These are phyloP conservation scores for Tulasnella sp. DNA, from an alignment of 768 basidiomycete genomes.

Conservation along the genomic window DNA sequence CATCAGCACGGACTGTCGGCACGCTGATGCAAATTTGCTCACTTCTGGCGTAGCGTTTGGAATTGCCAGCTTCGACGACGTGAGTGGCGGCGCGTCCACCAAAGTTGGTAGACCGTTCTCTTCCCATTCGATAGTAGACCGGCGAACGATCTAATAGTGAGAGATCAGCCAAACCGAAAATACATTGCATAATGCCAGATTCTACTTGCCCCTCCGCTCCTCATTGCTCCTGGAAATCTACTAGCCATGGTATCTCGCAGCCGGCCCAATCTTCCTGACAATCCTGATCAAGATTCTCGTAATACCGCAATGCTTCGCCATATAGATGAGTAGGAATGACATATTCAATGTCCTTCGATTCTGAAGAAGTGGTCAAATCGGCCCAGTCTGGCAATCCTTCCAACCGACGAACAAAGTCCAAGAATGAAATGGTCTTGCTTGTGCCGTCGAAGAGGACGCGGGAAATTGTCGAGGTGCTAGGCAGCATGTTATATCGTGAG, in stretches of 20 bases:
- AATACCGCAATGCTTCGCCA: neutral
- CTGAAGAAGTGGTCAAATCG: neutral
- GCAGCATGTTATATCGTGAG: neutral
- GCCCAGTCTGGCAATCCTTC: neutral
- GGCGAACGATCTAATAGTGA: neutral
- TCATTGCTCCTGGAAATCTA: neutral
- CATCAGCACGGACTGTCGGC: neutral
- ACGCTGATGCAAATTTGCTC: neutral
- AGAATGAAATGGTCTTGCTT: neutral
- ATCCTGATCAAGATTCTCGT: neutral
- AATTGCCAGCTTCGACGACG: neutral
- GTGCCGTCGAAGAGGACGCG: neutral
- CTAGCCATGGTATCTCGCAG: neutral
- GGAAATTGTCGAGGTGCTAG: neutral
- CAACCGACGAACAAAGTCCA: neutral
- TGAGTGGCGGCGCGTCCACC: neutral
- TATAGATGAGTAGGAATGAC: neutral
- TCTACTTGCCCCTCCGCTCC: neutral
- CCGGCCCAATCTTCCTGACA: neutral
- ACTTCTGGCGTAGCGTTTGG: neutral
- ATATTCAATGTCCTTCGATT: neutral
- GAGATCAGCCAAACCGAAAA: neutral
- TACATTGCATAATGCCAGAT: too few relatives aligned
- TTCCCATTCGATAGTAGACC: neutral
- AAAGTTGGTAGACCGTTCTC: neutral